A percentile compares a stretch with the other conserved stretches of the same genome.
These are phyloP conservation scores for Fusarium drepaniforme DNA, from an alignment of 2,329 filamentous ascomycete genomes.

Conservation along the genomic window DNA sequence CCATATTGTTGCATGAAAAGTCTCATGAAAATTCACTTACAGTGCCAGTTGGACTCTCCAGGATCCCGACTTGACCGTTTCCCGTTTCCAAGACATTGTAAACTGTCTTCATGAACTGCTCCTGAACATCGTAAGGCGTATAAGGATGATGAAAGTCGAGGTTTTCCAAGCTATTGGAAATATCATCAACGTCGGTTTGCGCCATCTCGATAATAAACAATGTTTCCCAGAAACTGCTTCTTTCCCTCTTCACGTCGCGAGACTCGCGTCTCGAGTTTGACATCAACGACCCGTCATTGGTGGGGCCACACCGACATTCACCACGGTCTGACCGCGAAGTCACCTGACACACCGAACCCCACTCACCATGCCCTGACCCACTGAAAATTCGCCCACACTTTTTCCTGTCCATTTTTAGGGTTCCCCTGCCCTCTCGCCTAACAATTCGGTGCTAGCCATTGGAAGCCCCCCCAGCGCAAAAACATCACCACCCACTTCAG, in stretches of 20 bases:
- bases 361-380: not conserved
- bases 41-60: conserved; percentile 93
- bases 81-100: conserved; percentile 80
- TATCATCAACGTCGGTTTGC: conserved; percentile 25
- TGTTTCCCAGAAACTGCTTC: not conserved
- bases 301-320: conserved; percentile 35
- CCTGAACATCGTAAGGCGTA: conserved; percentile 87
- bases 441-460: conserved; percentile 50
- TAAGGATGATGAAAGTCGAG: conserved; percentile 88
- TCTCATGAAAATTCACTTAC: conserved; percentile 49
- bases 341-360: conserved; percentile 45
- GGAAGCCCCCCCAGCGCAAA: conserved; percentile 50
- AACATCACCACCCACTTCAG: conserved; percentile 53
- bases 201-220: conserved; percentile 33
- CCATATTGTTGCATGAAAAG: too few relatives aligned
- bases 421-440: conserved; percentile 57
- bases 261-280: conserved; percentile 27
- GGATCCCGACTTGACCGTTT: conserved; percentile 83
- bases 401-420: conserved; percentile 50
- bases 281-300: conserved; percentile 23
- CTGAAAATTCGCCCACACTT: conserved; percentile 15
- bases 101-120: conserved; percentile 86
- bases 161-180: conserved; percentile 43
- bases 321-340: conserved; percentile 40
- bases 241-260: conserved; percentile 5